Base-by-base conservation (phyloP, 305 asterid genomes). In the Plantago rigida region DNA sequence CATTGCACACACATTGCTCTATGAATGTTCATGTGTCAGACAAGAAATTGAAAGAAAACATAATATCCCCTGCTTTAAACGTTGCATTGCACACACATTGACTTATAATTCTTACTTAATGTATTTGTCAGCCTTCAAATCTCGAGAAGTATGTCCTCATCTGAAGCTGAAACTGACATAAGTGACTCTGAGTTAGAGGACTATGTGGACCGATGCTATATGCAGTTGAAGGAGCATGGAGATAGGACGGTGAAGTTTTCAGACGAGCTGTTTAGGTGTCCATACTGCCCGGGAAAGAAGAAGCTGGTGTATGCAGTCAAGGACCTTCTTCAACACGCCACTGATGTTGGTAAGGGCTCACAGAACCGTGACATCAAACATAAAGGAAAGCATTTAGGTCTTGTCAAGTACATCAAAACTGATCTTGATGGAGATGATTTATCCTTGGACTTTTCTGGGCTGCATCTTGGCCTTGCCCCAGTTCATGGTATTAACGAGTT, bases 271-370 rank as follows among this genome's bases (percentile, higher is more conserved):
- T 86, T 51, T 78, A 75, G 82, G 77, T 86, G 90, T 78, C 89
- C 89, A 0, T 86, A 73, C 68, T 86, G 94, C 72, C 85, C 87
- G 8, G 83, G 84, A 64, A 86, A 86, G 59, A 81, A 81, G 79
- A 83, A 83, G 81, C 64, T 77, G 8, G 79, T 75, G 66, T 77
- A 77, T 60, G 65, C 24, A 13, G 68, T 49, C 4, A 77, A 80
- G 69, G 86, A 80, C 71, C 74, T 80, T 45, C 75, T 75, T 42
- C 86, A 61, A 41, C 86, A 80, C 11, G 86, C 83, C 70, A 46
- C 73, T 50, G 85, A 80, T 39, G 75, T 80, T 13, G 70, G 79
- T 46, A 74, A 72, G 69, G 79, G 79, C 67, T 77, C 81, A 10
- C 69, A 67, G 65, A 80, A 74, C 73, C 62, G 52, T 54, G 80